Percentiles rank a stretch among this genome's conserved stretches.
Evolutionary conservation across 2,329 filamentous ascomycete species (phyloP).

Genomic region (Neurospora sp.): DNA sequence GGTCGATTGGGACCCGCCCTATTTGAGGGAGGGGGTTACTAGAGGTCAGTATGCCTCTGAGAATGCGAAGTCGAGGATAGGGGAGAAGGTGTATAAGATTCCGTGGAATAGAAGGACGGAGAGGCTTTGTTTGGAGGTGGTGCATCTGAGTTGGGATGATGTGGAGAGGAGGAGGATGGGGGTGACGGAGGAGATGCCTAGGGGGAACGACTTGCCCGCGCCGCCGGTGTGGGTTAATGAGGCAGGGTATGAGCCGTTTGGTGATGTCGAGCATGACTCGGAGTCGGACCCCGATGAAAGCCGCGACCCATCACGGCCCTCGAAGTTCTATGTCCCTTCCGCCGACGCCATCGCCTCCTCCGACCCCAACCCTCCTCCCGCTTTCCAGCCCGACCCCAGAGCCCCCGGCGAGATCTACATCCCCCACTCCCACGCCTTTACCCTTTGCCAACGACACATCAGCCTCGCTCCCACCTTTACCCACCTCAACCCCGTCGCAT

Average conservation of each 20-base stretch:
- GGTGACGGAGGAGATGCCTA: not conserved
- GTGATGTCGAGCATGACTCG: not conserved
- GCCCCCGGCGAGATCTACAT: not conserved
- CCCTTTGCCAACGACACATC: not conserved
- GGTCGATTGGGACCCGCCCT: not conserved
- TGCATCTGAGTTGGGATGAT: not conserved
- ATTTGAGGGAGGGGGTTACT: not conserved
- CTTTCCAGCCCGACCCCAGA: not conserved
- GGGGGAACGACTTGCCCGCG: not conserved
- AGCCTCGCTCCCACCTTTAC: not conserved
- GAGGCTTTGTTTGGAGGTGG: not conserved
- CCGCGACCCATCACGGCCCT: not conserved
- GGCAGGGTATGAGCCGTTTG: not conserved
- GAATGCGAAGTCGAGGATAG: not conserved
- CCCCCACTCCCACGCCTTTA: not conserved
- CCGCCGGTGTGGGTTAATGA: not conserved
- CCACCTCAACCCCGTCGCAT: not conserved
- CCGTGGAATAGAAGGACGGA: not conserved
- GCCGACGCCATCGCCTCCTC: not conserved
- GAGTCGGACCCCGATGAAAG: not conserved
- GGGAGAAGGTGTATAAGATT: not conserved
- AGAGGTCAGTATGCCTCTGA: too few relatives aligned
- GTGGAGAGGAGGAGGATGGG: not conserved
- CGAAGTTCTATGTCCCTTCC: not conserved
- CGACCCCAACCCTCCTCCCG: too few relatives aligned